Percentiles rank a stretch among this genome's conserved stretches.
Conservation (phyloP, 108 stramenopile genomes). For the Cyclotella kingstonii region DNA sequence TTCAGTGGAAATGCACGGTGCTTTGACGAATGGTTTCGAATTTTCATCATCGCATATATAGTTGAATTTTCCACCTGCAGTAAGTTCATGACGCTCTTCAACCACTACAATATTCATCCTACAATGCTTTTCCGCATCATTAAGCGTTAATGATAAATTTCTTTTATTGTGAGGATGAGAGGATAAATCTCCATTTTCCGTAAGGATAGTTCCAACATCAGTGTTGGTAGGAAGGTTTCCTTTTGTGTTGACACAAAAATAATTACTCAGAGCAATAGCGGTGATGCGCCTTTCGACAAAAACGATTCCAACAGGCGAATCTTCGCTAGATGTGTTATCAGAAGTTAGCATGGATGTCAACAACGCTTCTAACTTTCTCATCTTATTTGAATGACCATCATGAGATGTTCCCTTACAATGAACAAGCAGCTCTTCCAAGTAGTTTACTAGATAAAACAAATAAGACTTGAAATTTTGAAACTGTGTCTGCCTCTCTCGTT, state of each 20-base stretch:
- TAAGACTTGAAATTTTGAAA: constrained; percentile 34
- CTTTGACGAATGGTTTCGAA: not conserved
- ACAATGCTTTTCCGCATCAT: not conserved
- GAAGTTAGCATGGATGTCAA: constrained; percentile 29
- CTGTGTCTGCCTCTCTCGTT: constrained; percentile 42
- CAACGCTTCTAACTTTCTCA: constrained; percentile 46
- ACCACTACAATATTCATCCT: too few relatives aligned
- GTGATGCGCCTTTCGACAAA: constrained; percentile 60
- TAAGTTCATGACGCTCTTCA: too few relatives aligned
- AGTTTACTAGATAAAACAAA: constrained; percentile 20
- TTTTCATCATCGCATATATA: constrained; percentile 4
- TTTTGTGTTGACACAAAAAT: constrained; percentile 21
- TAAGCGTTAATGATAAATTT: too few relatives aligned
- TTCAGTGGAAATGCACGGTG: not conserved
- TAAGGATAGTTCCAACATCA: not conserved
- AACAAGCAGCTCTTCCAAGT: constrained; percentile 17
- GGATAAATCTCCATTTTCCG: not conserved
- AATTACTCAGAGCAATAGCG: constrained; percentile 54
- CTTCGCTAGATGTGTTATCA: not conserved
- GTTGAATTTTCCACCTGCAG: too few relatives aligned
- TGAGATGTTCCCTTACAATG: not conserved
- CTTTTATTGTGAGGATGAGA: too few relatives aligned
- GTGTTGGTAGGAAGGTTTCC: not conserved
- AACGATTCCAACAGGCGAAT: constrained; percentile 50
- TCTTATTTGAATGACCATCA: constrained; percentile 48